Conservation (phyloP, 2,329 filamentous ascomycete species). For the Cladobotryum protrusum region DNA sequence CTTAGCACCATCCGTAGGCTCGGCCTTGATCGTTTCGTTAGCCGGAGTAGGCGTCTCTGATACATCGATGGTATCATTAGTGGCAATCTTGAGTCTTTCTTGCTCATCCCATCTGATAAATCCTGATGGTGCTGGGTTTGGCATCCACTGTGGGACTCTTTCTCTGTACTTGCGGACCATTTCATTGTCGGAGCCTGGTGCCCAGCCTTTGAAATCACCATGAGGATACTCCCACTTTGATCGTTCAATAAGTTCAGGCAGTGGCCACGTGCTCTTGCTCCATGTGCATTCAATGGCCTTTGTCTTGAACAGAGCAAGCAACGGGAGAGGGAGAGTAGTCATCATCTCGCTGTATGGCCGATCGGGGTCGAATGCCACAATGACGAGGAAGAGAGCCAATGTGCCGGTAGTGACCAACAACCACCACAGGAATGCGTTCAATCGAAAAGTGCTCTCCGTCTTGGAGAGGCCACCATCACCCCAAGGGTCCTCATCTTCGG, state of each 20-base stretch:
- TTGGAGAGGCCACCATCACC: slow-evolving; percentile 1
- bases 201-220: slow-evolving; percentile 29
- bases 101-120: slow-evolving; percentile 25
- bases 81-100: slow-evolving; percentile 18
- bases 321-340: slow-evolving; percentile 25
- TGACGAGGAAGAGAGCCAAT: slow-evolving; percentile 17
- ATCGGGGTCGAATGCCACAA: slow-evolving; percentile 21
- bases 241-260: slow-evolving; percentile 24
- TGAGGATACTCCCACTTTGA: slow-evolving; percentile 20
- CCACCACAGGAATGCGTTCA: slow-evolving; percentile 10
- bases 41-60: neutral
- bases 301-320: slow-evolving; percentile 23
- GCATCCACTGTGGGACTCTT: slow-evolving; percentile 23
- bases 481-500: neutral
- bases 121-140: slow-evolving; percentile 20
- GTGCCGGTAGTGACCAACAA: slow-evolving; percentile 15
- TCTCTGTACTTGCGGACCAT: slow-evolving; percentile 21
- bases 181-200: slow-evolving; percentile 20
- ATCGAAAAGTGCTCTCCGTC: slow-evolving; percentile 12
- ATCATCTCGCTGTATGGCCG: slow-evolving; percentile 27
- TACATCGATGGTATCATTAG: neutral
- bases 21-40: too few species aligned
- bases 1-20: neutral
- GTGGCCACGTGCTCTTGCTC: slow-evolving; percentile 21
- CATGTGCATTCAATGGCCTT: slow-evolving; percentile 21